These are phyloP conservation scores for Arachis hypogaea DNA, from an alignment of 306 rosid genomes.

Conservation along the genomic window DNA sequence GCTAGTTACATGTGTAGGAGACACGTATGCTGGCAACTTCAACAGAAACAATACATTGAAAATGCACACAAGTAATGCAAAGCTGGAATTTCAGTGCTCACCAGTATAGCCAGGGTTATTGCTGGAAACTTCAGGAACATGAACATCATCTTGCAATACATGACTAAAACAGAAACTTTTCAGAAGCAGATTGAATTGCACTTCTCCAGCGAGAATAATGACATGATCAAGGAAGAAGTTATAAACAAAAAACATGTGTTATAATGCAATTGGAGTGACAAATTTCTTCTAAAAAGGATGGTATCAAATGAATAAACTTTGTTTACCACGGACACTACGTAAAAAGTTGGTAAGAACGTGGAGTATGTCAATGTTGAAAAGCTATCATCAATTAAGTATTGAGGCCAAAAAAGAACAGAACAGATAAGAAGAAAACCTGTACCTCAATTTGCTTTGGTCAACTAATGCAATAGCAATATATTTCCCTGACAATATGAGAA, in stretches of 20 bases:
- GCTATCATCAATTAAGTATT: conserved; percentile 21
- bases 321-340: conserved; percentile 22
- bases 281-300: conserved; percentile 13
- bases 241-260: conserved; percentile 12
- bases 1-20: conserved; percentile 9
- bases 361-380: conserved; percentile 8
- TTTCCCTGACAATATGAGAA: conserved; percentile 75
- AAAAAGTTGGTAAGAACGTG: conserved; percentile 30
- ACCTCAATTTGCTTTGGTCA: conserved; percentile 88
- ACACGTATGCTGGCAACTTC: conserved; percentile 14
- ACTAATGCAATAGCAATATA: conserved; percentile 88
- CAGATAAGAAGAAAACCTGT: conserved; percentile 34
- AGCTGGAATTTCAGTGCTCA: conserved; percentile 42
- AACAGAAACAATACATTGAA: conserved; percentile 19
- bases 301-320: conserved; percentile 25
- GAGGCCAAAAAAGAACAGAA: conserved; percentile 23
- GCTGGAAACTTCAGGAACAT: conserved; percentile 50
- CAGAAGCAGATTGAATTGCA: conserved; percentile 45
- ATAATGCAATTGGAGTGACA: background rate
- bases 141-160: conserved; percentile 58
- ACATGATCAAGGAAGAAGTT: conserved; percentile 24
- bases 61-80: conserved; percentile 10
- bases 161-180: conserved; percentile 58
- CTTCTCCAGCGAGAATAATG: conserved; percentile 22
- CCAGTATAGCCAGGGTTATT: conserved; percentile 80